Base-by-base conservation (phyloP, 192 early-diverging fungal species). In the Lunasporangiospora selenospora region DNA sequence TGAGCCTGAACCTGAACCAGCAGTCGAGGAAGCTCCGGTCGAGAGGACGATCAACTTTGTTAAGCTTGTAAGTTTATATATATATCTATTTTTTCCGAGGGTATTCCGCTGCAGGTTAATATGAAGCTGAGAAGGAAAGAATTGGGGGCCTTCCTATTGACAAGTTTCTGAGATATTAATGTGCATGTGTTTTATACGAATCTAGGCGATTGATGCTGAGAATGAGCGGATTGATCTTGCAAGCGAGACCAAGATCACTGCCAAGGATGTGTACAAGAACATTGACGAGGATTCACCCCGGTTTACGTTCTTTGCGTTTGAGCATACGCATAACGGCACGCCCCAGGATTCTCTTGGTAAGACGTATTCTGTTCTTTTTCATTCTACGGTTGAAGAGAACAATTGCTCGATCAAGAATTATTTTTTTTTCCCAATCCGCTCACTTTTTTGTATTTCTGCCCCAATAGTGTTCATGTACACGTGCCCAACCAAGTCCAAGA, bases 391-490 rank as follows among this genome's bases (percentile, higher is more conserved):
- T 31, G 26, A 37, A 6, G 6, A 7, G 19, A 31, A 18, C 9
- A 31, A 52, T 52, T 19, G 23, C 10, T 52, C 9, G 34, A 31
- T 32, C 15, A 31, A 66, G n/a, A n/a, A n/a, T 57, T 44, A 19
- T 37, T 33, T 19, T 27, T 23, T 24, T 59, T 56, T 31, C 26
- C 29, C 27, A 18, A 29, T 19, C 32, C 30, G 15, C 24, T 46
- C 2, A 29, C 36, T 34, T 36, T 32, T 43, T 54, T 43, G 31
- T 42, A 1, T 6, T 33, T n/a, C n/a, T n/a, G n/a, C n/a, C n/a
- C 13, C 19, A 37, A n/a, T 80, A 86, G 85, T 94, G n/a, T 96
- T 96, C 75, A 79, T 92, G 52, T 95, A 92, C 70, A 88, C 88
- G 24, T 98, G 95, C 61, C 95, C 97, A 9, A 76, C 86, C 24